phyloP scores from a whole-genome alignment of 192 early-diverging fungal genomes.

The Haplosporangium gracile region DNA sequence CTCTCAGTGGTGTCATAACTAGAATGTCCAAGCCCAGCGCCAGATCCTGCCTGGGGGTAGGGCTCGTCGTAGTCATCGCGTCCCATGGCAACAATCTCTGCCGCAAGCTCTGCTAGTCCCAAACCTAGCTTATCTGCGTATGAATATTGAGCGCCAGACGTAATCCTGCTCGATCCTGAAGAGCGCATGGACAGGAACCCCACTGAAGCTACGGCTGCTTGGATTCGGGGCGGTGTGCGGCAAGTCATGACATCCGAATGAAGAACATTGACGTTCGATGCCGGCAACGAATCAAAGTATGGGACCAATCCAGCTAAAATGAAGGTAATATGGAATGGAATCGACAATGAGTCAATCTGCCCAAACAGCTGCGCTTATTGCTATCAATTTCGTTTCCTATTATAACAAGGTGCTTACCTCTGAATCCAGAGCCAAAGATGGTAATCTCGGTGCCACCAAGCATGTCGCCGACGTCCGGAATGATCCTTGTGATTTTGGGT shows the following conservation, averaged over 20 bases:
- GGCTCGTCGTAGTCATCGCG: slow-evolving; percentile 27
- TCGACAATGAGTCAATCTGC: neutral
- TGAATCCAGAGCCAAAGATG: slow-evolving; percentile 51
- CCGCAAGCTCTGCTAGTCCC: slow-evolving; percentile 42
- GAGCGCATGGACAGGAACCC: slow-evolving; percentile 35
- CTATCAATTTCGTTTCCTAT: neutral
- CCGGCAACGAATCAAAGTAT: slow-evolving; percentile 44
- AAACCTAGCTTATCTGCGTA: slow-evolving; percentile 45
- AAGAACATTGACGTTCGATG: slow-evolving; percentile 31
- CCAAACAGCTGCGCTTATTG: neutral
- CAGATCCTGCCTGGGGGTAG: neutral
- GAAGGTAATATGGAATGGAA: neutral
- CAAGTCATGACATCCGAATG: slow-evolving; percentile 52
- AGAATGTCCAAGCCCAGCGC: neutral
- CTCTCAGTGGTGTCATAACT: neutral
- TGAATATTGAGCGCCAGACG: slow-evolving; percentile 28
- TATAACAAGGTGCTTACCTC: slow-evolving; percentile 19
- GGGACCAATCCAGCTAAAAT: slow-evolving; percentile 34
- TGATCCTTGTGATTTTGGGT: slow-evolving; percentile 45
- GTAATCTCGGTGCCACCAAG: slow-evolving; percentile 53
- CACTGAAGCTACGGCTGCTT: slow-evolving; percentile 28
- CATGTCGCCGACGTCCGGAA: slow-evolving; percentile 52
- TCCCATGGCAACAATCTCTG: slow-evolving; percentile 46
- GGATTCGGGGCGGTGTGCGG: slow-evolving; percentile 37
- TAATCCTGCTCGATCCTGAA: neutral